Conservation (phyloP, 371 early-diverging fungal genomes). For the Rhizopus microsporus region DNA sequence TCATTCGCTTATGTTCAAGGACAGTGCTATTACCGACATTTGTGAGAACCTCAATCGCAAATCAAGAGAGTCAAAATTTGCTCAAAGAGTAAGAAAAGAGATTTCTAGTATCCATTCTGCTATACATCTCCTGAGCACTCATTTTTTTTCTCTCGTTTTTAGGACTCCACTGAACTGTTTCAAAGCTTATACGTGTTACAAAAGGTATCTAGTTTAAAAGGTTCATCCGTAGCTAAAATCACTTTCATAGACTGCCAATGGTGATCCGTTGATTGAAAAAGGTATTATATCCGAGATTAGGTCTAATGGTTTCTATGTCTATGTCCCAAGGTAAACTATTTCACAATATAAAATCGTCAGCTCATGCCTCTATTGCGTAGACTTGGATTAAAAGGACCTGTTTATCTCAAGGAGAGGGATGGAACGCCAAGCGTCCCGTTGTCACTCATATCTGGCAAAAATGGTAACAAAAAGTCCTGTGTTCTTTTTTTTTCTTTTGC, state of each 20-base stretch:
- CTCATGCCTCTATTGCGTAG: conserved; percentile 11
- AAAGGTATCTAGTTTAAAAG: conserved; percentile 30
- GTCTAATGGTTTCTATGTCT: conserved; percentile 73
- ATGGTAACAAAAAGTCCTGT: conserved; percentile 18
- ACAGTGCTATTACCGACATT: conserved; percentile 50
- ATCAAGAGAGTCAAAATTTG: conserved; percentile 74
- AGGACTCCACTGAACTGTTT: conserved; percentile 78
- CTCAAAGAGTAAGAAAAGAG: conserved; percentile 52
- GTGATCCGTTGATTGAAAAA: conserved; percentile 51
- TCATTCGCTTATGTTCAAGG: conserved; percentile 38
- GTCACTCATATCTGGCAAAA: conserved; percentile 57
- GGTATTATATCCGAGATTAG: conserved; percentile 79
- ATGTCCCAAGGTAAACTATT: conserved; percentile 57
- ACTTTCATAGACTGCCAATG: conserved; percentile 23
- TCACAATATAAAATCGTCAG: not conserved
- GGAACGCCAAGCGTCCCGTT: conserved; percentile 57
- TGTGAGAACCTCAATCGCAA: conserved; percentile 67
- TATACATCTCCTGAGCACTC: not conserved
- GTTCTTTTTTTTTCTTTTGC: no score
- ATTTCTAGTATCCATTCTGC: not conserved
- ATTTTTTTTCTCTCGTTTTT: conserved; percentile 1
- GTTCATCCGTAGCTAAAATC: not conserved
- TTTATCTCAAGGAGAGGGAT: conserved; percentile 63
- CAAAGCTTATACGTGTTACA: conserved; percentile 74
- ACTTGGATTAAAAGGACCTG: conserved; percentile 70